phyloP scores from a whole-genome alignment of 140 eudicot species.

The Cichorium intybus region DNA sequence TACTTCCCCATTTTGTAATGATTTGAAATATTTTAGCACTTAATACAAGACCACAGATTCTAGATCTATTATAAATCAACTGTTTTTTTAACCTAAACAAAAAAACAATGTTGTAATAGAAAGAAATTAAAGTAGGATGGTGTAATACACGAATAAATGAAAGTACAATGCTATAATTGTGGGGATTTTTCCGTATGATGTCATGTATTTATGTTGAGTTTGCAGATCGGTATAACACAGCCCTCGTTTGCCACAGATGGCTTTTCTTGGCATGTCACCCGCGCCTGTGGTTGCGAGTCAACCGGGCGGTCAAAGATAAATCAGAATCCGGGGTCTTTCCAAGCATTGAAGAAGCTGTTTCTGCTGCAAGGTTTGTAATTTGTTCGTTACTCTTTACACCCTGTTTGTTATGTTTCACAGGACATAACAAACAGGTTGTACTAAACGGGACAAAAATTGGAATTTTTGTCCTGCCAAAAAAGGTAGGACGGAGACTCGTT shows the following conservation, averaged over 20 bases:
- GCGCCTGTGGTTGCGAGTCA: conserved; percentile 91
- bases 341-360: conserved; percentile 74
- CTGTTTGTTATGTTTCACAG: too few species aligned
- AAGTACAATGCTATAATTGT: too few species aligned
- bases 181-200: conserved; percentile 26
- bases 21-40: not conserved
- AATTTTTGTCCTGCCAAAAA: too few species aligned
- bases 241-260: conserved; percentile 99
- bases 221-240: conserved; percentile 99
- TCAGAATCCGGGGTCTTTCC: conserved; percentile 76
- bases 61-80: not conserved
- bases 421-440: too few species aligned
- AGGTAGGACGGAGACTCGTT: not conserved
- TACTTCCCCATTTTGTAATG: not conserved
- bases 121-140: too few species aligned
- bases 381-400: not conserved
- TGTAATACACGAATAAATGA: too few species aligned
- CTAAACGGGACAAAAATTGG: too few species aligned
- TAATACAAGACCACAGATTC: too few species aligned
- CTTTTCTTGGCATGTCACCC: conserved; percentile 96
- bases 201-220: conserved; percentile 58
- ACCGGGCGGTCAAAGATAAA: conserved; percentile 55
- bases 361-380: conserved; percentile 79
- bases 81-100: not conserved
- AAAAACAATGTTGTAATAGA: too few species aligned